Conservation (phyloP, 345 rosid species). For the Gossypium thurberi region DNA sequence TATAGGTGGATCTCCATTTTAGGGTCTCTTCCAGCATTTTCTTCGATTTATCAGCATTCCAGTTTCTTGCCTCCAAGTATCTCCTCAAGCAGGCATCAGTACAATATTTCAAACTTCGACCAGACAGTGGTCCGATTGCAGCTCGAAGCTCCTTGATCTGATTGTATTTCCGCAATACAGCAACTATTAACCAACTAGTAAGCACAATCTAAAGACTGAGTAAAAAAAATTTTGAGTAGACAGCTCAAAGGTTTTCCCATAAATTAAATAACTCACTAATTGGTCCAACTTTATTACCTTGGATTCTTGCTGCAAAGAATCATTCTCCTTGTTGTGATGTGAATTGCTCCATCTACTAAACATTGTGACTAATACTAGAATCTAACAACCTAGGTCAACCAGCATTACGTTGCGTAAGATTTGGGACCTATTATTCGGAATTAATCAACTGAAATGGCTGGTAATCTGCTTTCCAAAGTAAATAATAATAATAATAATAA, state of each 20-base stretch:
- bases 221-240: not conserved
- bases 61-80: constrained; percentile 79
- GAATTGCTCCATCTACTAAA: constrained; percentile 53
- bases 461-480: not conserved
- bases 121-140: constrained; percentile 57
- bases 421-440: not conserved
- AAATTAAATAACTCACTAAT: not conserved
- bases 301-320: constrained; percentile 33
- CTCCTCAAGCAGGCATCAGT: constrained; percentile 78
- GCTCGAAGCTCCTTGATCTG: constrained; percentile 61
- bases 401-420: constrained; percentile 8
- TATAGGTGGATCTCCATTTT: constrained; percentile 70
- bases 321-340: constrained; percentile 45
- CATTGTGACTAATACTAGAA: constrained; percentile 33
- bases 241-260: not conserved
- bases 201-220: too few relatives aligned
- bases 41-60: constrained; percentile 73
- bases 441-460: not conserved
- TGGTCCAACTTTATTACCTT: constrained; percentile 40
- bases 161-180: not conserved
- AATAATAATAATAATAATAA: not conserved
- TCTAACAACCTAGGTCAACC: constrained; percentile 18
- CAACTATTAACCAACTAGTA: not conserved
- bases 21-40: constrained; percentile 80
- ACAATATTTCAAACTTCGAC: constrained; percentile 42